A percentile compares a stretch with the other conserved stretches of the same genome.
These are phyloP conservation scores for Tolypocladium tropicale DNA, from an alignment of 2,329 filamentous ascomycete species.

Conservation along the genomic window DNA sequence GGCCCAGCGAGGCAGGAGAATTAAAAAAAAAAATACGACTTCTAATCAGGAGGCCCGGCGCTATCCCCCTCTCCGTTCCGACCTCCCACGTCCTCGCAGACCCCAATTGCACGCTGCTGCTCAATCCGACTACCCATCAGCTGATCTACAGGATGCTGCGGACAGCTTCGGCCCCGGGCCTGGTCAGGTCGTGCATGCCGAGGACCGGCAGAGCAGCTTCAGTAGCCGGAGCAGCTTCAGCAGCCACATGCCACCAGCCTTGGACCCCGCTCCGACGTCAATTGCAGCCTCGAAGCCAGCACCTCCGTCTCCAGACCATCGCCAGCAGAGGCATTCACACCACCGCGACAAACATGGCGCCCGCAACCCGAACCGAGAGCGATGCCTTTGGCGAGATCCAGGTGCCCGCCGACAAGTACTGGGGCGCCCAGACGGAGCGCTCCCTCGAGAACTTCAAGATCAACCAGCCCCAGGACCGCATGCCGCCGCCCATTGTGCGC, in stretches of 20 bases:
- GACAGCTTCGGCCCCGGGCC: not conserved
- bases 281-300: not conserved
- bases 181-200: not conserved
- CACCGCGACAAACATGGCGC: slow-evolving; percentile 16
- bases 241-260: not conserved
- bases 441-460: slow-evolving; percentile 97
- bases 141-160: not conserved
- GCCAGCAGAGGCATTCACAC: slow-evolving; percentile 7
- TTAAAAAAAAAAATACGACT: not conserved
- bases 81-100: too few relatives aligned
- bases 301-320: not conserved
- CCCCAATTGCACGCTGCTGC: not conserved
- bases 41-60: not conserved
- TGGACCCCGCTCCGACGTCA: not conserved
- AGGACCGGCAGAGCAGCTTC: not conserved
- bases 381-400: slow-evolving; percentile 98
- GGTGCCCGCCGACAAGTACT: slow-evolving; percentile 89
- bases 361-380: slow-evolving; percentile 69
- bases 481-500: slow-evolving; percentile 84
- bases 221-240: not conserved
- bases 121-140: not conserved
- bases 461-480: slow-evolving; percentile 98
- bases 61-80: not conserved
- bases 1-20: not conserved
- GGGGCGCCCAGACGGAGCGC: slow-evolving; percentile 94